phyloP scores from a whole-genome alignment of 176 grass and related monocot genomes.

The Triticum dicoccoides region DNA sequence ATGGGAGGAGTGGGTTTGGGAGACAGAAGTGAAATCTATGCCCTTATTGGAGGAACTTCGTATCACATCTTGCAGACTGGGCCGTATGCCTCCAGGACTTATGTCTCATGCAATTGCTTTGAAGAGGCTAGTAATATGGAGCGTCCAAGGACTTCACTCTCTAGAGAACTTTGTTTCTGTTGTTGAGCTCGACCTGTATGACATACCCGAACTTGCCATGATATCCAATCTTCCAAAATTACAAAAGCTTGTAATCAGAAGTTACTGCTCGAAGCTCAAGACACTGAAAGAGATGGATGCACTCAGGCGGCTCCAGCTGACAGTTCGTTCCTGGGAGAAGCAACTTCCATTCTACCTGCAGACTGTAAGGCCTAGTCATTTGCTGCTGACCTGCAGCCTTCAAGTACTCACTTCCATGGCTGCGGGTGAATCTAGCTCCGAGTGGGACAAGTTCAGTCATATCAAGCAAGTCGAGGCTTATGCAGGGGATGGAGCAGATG shows the following conservation, averaged over 20 bases:
- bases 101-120: background rate
- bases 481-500: too few species aligned
- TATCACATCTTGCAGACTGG: accelerated
- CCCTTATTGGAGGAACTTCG: background rate
- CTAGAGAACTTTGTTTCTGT: conserved; percentile 4
- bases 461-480: background rate
- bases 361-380: too few species aligned
- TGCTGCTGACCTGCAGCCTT: too few species aligned
- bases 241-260: background rate
- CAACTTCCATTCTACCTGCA: too few species aligned
- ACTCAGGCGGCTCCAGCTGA: too few species aligned
- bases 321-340: accelerated
- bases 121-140: background rate
- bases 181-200: background rate
- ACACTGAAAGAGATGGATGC: too few species aligned
- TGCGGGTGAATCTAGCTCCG: background rate
- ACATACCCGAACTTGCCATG: too few species aligned
- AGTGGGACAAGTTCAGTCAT: background rate
- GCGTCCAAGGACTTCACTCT: background rate
- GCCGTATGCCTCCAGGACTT: background rate
- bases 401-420: background rate
- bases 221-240: too few species aligned
- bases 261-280: too few species aligned
- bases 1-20: background rate
- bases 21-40: background rate